Conservation (phyloP, 805 yeast species). For the Metschnikowia reukaufii region DNA sequence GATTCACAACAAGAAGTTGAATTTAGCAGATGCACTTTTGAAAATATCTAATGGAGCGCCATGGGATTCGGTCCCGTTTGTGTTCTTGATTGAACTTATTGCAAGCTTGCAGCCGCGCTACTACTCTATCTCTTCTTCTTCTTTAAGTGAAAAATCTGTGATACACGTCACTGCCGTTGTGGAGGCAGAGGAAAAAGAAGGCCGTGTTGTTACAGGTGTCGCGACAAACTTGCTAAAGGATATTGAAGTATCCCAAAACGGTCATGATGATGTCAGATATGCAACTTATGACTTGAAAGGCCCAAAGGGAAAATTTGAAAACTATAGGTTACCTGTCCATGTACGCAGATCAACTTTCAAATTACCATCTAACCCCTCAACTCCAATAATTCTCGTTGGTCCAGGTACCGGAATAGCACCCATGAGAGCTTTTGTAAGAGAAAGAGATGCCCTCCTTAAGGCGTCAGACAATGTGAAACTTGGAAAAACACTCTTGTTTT, state of each 20-base stretch:
- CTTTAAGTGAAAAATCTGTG: conserved; percentile 68
- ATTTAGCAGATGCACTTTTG: conserved; percentile 73
- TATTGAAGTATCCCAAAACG: conserved; percentile 59
- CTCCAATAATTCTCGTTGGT: conserved; percentile 89
- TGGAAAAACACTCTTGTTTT: conserved; percentile 78
- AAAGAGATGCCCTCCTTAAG: conserved; percentile 59
- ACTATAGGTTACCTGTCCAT: conserved; percentile 80
- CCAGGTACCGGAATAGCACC: conserved; percentile 99
- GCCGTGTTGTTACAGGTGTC: conserved; percentile 67
- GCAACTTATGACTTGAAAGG: conserved; percentile 76
- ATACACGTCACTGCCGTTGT: conserved; percentile 91
- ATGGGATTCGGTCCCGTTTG: conserved; percentile 84
- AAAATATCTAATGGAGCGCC: conserved; percentile 57
- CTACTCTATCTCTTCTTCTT: conserved; percentile 93
- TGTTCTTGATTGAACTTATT: conserved; percentile 76
- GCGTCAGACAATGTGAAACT: conserved; percentile 32
- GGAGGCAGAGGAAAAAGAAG: conserved; percentile 52
- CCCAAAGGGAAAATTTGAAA: conserved; percentile 61
- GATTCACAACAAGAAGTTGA: conserved; percentile 60
- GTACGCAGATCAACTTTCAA: conserved; percentile 94
- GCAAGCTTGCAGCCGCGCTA: conserved; percentile 89
- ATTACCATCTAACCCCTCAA: conserved; percentile 79
- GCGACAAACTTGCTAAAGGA: conserved; percentile 84
- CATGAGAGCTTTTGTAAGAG: conserved; percentile 91
- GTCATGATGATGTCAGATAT: conserved; percentile 37